A percentile compares a stretch with the other conserved stretches of the same genome.
Conservation (phyloP, 1,284 basidiomycete species). For the Malassezia restricta region DNA sequence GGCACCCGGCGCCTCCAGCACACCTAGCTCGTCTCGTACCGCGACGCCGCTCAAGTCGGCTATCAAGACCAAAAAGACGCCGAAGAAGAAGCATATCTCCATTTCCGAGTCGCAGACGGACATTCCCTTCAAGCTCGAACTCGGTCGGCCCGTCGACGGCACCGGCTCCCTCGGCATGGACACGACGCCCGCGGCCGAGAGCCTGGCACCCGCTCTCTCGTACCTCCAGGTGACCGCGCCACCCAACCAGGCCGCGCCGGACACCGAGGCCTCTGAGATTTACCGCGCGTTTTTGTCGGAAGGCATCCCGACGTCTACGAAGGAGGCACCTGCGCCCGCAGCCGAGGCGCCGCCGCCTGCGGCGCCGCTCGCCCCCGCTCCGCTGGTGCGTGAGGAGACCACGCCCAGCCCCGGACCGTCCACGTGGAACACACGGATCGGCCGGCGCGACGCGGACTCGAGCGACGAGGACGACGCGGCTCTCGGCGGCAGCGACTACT, state of each 20-base stretch:
- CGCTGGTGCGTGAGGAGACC: too few relatives aligned
- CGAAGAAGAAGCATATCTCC: neutral
- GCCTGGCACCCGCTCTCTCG: neutral
- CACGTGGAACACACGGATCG: slow-evolving; percentile 35
- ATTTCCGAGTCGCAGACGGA: slow-evolving; percentile 4
- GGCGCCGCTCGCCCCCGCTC: too few relatives aligned
- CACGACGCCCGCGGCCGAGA: neutral
- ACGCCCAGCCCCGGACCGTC: neutral
- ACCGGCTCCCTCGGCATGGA: slow-evolving; percentile 31
- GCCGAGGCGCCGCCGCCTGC: too few relatives aligned
- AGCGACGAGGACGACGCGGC: slow-evolving; percentile 31
- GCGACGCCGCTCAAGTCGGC: slow-evolving; percentile 8
- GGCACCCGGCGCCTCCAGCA: neutral
- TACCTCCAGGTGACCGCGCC: neutral
- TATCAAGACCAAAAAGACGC: slow-evolving; percentile 6
- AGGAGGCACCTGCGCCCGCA: too few relatives aligned
- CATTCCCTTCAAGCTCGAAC: slow-evolving; percentile 21
- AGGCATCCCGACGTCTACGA: neutral
- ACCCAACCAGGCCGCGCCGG: neutral
- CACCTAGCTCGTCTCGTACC: neutral
- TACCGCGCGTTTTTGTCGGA: neutral
- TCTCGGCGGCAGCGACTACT: slow-evolving; percentile 25
- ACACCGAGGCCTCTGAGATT: neutral
- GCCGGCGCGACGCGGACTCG: slow-evolving; percentile 15
- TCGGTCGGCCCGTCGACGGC: slow-evolving; percentile 36